Base-by-base conservation (phyloP, 352 stramenopile species). In the Saprolegnia diclina region DNA sequence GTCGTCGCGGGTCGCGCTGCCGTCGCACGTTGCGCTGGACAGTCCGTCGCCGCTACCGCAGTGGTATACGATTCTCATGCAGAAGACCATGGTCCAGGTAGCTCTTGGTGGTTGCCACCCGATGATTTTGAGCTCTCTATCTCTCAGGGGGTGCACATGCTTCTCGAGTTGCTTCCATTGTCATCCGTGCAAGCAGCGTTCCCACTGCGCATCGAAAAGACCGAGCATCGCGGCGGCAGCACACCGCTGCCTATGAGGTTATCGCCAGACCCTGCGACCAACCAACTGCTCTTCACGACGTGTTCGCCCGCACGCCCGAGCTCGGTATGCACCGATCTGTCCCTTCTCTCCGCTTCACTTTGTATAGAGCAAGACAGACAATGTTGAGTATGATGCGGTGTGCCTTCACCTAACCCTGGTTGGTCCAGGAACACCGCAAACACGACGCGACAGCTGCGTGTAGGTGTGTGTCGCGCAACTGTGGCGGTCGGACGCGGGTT, bases 81-180 rank as follows among this genome's bases (percentile, higher is more conserved):
- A 66, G 18, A 56, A 45, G 19, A 18, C n/a, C 7, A 14, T 66
- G 35, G n/a, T 66, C 7, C 59, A 66, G 32, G 59, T 66, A 64
- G 46, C 2, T n/a, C n/a, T n/a, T n/a, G n/a, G n/a, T n/a, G n/a
- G n/a, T n/a, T n/a, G n/a, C n/a, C n/a, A n/a, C n/a, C n/a, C n/a
- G n/a, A n/a, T n/a, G n/a, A n/a, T n/a, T n/a, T n/a, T n/a, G n/a
- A n/a, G n/a, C 19, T 18, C 24, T 16, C 11, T 24, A 42, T 19
- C 13, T 54, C 14, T 29, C 32, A 67, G 62, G 32, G 42, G 9
- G 42, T 57, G 22, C 26, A 54, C 32, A 61, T 67, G 45, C 45
- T 67, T 3, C 11, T 59, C 14, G 40, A 37, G 10, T 4, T 67
- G 4, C 22, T 67, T 4, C 62, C 62, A 56, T 40, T 40, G 4